phyloP scores from a whole-genome alignment of 352 stramenopile genomes.

The Globisporangium orthogonon region DNA sequence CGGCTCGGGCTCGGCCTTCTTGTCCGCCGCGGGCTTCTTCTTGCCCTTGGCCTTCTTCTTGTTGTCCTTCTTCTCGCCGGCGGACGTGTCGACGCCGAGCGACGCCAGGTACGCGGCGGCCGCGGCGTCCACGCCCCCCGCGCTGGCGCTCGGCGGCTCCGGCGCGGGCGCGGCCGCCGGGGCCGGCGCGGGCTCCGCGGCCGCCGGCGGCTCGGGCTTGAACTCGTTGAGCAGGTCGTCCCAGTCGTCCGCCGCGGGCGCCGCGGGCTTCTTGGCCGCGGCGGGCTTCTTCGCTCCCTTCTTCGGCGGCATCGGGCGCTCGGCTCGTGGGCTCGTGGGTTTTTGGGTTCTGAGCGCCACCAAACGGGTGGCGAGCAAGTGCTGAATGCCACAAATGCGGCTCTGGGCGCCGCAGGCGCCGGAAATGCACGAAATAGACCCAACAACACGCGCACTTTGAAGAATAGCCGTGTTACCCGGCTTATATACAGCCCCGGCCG shows the following conservation, averaged over 20 bases:
- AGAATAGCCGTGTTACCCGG: not conserved
- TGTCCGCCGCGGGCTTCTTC: slow-evolving; percentile 42
- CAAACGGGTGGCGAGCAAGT: not conserved
- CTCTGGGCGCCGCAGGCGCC: not conserved
- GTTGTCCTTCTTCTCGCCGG: slow-evolving; percentile 53
- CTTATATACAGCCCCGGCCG: too few relatives aligned
- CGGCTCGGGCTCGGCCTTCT: slow-evolving; percentile 34
- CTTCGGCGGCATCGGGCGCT: slow-evolving; percentile 58
- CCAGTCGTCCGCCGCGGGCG: slow-evolving; percentile 38
- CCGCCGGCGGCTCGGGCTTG: slow-evolving; percentile 15
- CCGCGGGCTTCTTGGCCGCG: slow-evolving; percentile 37
- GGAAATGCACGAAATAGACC: not conserved
- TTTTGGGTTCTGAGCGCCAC: not conserved
- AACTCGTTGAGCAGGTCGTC: slow-evolving; percentile 79
- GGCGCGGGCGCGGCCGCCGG: not conserved
- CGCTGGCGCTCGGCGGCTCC: not conserved
- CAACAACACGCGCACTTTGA: not conserved
- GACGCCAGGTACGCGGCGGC: slow-evolving; percentile 73
- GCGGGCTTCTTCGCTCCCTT: slow-evolving; percentile 67
- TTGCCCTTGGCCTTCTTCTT: slow-evolving; percentile 87
- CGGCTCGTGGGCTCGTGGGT: not conserved
- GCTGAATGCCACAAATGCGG: not conserved
- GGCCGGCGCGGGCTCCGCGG: slow-evolving; percentile 7
- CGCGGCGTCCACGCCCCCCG: slow-evolving; percentile 51
- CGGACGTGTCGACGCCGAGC: slow-evolving; percentile 54